Conservation (phyloP, 2,329 filamentous ascomycete species). For the Plenodomus lindquistii region DNA sequence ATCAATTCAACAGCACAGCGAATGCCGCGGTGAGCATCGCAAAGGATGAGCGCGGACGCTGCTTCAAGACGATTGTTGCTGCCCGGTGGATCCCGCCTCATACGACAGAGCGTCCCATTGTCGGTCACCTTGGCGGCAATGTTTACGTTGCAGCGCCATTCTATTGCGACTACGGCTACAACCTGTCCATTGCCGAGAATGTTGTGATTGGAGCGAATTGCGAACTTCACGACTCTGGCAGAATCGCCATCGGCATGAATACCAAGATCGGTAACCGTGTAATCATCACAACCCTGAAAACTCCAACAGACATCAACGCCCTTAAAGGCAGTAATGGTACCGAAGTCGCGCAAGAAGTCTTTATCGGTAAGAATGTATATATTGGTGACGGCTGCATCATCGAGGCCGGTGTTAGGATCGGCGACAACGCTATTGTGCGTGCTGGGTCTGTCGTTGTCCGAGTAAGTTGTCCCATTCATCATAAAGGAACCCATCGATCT, state of each 20-base stretch:
- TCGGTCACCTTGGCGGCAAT: slow-evolving; percentile 70
- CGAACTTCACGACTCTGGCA: slow-evolving; percentile 82
- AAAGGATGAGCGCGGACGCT: slow-evolving; percentile 66
- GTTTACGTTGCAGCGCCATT: slow-evolving; percentile 87
- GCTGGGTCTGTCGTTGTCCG: slow-evolving; percentile 60
- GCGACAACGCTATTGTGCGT: slow-evolving; percentile 57
- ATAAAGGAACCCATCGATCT: slow-evolving; percentile 7
- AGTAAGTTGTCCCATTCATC: slow-evolving; percentile 45
- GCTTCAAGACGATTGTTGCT: slow-evolving; percentile 73
- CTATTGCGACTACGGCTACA: slow-evolving; percentile 93
- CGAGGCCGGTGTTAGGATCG: slow-evolving; percentile 59
- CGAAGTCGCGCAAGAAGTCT: slow-evolving; percentile 71
- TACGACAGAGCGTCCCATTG: slow-evolving; percentile 10
- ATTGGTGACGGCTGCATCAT: slow-evolving; percentile 67
- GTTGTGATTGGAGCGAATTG: slow-evolving; percentile 84
- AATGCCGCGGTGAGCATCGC: slow-evolving; percentile 72
- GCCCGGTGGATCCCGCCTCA: slow-evolving; percentile 53
- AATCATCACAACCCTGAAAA: slow-evolving; percentile 76
- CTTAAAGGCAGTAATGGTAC: slow-evolving; percentile 74
- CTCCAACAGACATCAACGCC: slow-evolving; percentile 72
- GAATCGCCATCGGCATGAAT: slow-evolving; percentile 78
- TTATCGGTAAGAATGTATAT: slow-evolving; percentile 74
- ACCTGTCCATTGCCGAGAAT: slow-evolving; percentile 83
- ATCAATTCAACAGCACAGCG: slow-evolving; percentile 82
- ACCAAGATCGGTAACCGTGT: slow-evolving; percentile 76